Percentiles rank a stretch among this genome's conserved stretches.
These are phyloP conservation scores for Allium cepa DNA, from an alignment of 106 monocot species.

Conservation along the genomic window DNA sequence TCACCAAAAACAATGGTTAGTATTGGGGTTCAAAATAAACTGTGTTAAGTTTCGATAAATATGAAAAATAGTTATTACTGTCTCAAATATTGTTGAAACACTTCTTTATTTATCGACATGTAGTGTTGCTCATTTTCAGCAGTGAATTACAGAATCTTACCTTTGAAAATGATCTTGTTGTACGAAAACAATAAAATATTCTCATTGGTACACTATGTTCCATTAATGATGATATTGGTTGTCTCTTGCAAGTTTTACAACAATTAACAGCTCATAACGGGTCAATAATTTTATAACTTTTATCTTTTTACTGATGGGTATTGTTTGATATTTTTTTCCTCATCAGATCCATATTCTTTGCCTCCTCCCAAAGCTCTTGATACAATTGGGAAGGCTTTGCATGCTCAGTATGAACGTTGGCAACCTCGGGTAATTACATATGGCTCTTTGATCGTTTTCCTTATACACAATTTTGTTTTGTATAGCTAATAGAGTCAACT, in stretches of 20 bases:
- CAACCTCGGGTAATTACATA: conserved; percentile 65
- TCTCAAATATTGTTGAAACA: not conserved
- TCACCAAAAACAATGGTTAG: too few species aligned
- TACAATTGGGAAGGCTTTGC: conserved; percentile 76
- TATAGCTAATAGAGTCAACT: conserved; percentile 8
- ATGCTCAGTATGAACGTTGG: conserved; percentile 95
- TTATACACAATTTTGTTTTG: not conserved
- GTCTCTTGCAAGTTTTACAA: not conserved
- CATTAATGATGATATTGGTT: not conserved
- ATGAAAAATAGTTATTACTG: not conserved
- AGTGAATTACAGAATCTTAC: not conserved
- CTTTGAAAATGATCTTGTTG: not conserved
- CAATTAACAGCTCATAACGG: not conserved
- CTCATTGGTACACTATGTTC: not conserved
- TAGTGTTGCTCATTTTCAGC: too few species aligned
- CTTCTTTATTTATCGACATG: too few species aligned
- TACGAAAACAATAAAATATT: conserved; percentile 1
- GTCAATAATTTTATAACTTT: not conserved
- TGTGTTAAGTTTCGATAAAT: not conserved
- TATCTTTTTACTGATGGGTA: not conserved
- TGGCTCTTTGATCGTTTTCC: not conserved
- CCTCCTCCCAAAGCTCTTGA: conserved; percentile 82
- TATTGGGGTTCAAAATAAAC: not conserved
- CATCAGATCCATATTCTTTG: conserved; percentile 86
- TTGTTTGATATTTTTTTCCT: not conserved